Conservation (phyloP, 2,329 filamentous ascomycete genomes). For the Epichloe bromicola region DNA sequence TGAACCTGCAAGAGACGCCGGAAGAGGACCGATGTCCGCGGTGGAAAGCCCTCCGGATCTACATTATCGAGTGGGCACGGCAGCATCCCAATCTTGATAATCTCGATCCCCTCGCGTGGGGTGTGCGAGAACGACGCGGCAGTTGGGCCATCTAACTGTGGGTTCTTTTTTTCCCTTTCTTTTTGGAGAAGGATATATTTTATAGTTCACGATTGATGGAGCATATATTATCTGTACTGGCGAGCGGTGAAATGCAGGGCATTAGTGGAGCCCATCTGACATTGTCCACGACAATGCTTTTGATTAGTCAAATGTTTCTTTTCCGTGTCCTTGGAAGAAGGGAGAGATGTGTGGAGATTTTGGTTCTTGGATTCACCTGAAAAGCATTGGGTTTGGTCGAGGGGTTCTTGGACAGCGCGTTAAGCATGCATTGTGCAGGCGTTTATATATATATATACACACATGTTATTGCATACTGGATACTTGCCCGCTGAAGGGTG, state of each 20-base stretch:
- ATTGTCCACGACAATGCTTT: no score
- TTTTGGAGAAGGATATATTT: neutral
- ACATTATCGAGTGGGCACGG: constrained; percentile 80
- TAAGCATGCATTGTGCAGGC: neutral
- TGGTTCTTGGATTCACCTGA: no score
- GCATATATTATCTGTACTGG: neutral
- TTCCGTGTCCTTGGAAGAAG: no score
- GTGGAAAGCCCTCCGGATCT: constrained; percentile 73
- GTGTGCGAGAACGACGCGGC: constrained; percentile 50
- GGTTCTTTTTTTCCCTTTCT: neutral
- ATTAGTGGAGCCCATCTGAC: no score
- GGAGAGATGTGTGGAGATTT: no score
- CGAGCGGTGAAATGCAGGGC: no score
- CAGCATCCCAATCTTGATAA: constrained; percentile 66
- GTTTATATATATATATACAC: neutral
- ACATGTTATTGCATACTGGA: neutral
- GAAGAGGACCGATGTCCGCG: constrained; percentile 47
- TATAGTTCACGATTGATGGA: neutral
- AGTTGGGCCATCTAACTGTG: constrained; percentile 53
- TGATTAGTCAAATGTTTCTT: no score
- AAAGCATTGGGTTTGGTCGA: neutral
- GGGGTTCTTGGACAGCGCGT: no score
- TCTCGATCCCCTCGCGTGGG: constrained; percentile 50
- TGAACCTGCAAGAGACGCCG: constrained; percentile 28
- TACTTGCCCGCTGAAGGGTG: no score